These are phyloP conservation scores for Physcomitrellopsis africana DNA, from an alignment of 225 moss, liverwort and hornwort genomes.

Conservation along the genomic window DNA sequence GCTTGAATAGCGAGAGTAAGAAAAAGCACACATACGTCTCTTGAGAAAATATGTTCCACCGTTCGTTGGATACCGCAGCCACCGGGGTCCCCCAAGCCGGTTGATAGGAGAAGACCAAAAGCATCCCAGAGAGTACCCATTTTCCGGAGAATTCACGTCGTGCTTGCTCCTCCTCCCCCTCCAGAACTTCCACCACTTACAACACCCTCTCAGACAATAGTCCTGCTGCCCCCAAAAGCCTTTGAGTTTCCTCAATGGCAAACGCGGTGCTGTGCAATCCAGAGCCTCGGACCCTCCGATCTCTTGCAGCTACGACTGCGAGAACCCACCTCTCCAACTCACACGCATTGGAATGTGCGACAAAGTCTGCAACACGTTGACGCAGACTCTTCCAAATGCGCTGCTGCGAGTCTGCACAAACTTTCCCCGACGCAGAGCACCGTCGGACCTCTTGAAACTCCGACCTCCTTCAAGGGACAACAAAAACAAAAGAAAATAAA, in stretches of 20 bases:
- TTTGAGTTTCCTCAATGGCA: background rate
- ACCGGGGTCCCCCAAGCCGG: conserved; percentile 17
- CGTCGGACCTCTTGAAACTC: no score
- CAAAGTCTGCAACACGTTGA: no score
- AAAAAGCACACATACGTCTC: conserved; percentile 37
- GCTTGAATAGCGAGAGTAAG: background rate
- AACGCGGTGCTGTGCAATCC: conserved; percentile 19
- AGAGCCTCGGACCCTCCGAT: background rate
- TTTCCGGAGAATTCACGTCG: background rate
- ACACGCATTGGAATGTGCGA: background rate
- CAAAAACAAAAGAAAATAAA: no score
- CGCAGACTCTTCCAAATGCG: no score
- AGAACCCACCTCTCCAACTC: no score
- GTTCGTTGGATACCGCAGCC: conserved; percentile 47
- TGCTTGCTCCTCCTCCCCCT: conserved; percentile 2
- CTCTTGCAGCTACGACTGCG: conserved; percentile 1
- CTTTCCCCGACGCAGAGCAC: no score
- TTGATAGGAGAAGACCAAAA: conserved; percentile 22
- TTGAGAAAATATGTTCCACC: conserved; percentile 33
- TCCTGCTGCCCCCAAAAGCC: background rate
- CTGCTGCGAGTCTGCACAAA: no score
- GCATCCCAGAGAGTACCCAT: conserved; percentile 41
- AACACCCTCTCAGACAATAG: conserved; percentile 17
- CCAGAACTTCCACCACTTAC: conserved; percentile 24
- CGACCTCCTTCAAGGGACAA: no score